Base-by-base conservation (phyloP, 352 stramenopile genomes). In the Phytopythium aichiense region DNA sequence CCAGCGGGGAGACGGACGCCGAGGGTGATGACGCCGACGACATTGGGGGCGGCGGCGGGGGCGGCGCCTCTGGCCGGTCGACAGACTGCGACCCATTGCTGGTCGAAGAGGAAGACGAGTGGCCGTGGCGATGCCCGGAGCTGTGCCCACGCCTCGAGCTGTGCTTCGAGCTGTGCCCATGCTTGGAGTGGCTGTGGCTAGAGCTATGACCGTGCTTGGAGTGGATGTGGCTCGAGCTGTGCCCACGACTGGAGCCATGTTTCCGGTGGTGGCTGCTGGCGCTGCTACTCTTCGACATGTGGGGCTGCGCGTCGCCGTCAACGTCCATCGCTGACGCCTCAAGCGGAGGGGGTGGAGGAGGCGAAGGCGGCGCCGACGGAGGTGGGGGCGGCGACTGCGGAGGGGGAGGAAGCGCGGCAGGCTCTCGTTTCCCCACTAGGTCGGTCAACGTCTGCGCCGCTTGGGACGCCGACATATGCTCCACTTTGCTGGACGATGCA, bases 331-430 rank as follows among this genome's bases (percentile, higher is more conserved):
- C 42, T 1, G 51, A 30, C 20, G 25, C 25, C 28, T 46, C 60
- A 25, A 37, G 62, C 51, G 12, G 51, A 42, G 16, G 50, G 25
- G 54, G 53, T 7, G 67, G 63, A 12, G 63, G 67, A 15, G 57
- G 61, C 11, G 57, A 50, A 11, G 63, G 50, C 5, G 67, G 58
- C 4, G 55, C 53, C 30, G 68, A 49, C 35, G 68, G 46, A 12
- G 54, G 56, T n/a, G 71, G 57, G 16, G 68, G 58, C 13, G 63
- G 56, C 16, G 67, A 57, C 18, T 63, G 57, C 12, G 64, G 45
- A 18, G 49, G 35, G 3, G 62, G 7, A 31, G 49, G 28, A 8
- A 40, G 35, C 3, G 35, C 35, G 35, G 35, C 35, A 40, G 35
- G 35, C 12, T 11, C 12, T 8, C 12, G 35, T 4, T 40, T 40